A percentile compares a stretch with the other conserved stretches of the same genome.
Conservation (phyloP, 2,329 filamentous ascomycete genomes). For the Fusarium vanettenii region DNA sequence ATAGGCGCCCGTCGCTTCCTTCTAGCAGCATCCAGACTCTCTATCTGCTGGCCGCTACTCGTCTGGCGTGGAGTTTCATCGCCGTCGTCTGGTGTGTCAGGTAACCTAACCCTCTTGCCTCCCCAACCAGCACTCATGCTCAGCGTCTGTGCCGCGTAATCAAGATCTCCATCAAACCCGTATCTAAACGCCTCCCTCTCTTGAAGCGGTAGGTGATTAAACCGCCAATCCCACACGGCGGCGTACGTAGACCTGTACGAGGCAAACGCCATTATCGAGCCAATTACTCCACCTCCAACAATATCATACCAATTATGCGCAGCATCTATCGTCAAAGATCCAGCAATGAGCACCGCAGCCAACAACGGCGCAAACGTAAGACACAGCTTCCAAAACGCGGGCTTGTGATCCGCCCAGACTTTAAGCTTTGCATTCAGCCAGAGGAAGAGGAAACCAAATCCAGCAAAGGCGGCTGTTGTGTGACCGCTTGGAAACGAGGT, state of each 20-base stretch:
- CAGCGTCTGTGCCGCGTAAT: conserved; percentile 37
- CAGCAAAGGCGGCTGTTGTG: conserved; percentile 78
- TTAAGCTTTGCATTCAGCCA: conserved; percentile 86
- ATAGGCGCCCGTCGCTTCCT: conserved; percentile 22
- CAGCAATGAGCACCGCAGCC: conserved; percentile 66
- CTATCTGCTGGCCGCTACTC: conserved; percentile 33
- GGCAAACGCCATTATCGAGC: conserved; percentile 72
- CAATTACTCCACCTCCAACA: conserved; percentile 74
- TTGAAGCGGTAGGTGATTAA: conserved; percentile 71
- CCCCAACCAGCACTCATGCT: conserved; percentile 44
- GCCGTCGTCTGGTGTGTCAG: conserved; percentile 13
- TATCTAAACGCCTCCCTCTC: conserved; percentile 49
- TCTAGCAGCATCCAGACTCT: conserved; percentile 28
- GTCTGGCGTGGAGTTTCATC: conserved; percentile 24
- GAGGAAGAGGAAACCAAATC: conserved; percentile 76
- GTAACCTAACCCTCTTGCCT: conserved; percentile 28
- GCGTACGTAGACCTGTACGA: conserved; percentile 76
- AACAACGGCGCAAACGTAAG: conserved; percentile 25
- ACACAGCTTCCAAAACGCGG: conserved; percentile 81
- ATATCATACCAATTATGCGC: conserved; percentile 83
- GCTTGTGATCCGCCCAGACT: conserved; percentile 78
- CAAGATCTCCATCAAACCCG: conserved; percentile 25
- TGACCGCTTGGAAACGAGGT: conserved; percentile 81
- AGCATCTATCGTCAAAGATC: conserved; percentile 77
- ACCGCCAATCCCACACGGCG: conserved; percentile 75